phyloP scores from a whole-genome alignment of 2,329 filamentous ascomycete species.

The Volutella citrinella region DNA sequence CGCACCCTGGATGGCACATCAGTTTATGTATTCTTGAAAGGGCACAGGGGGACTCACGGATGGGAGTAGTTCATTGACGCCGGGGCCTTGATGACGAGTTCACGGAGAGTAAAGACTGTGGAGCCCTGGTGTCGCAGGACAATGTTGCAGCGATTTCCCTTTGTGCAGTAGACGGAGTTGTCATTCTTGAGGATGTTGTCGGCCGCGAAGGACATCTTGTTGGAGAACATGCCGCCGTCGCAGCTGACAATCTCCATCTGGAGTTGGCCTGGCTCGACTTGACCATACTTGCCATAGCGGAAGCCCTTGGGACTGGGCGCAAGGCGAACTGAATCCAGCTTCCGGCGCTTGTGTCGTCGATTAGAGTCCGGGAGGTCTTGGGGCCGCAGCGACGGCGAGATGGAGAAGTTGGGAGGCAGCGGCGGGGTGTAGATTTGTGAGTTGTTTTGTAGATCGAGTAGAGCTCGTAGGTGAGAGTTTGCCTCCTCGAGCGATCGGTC shows the following conservation, averaged over 20 bases:
- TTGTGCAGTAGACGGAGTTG: conserved; percentile 83
- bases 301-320: conserved; percentile 54
- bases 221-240: conserved; percentile 72
- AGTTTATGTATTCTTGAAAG: too few relatives aligned
- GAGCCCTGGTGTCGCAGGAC: conserved; percentile 77
- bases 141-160: conserved; percentile 83
- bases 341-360: conserved; percentile 64
- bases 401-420: conserved; percentile 30
- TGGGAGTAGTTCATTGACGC: conserved; percentile 72
- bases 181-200: conserved; percentile 85
- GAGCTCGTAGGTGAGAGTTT: conserved; percentile 41
- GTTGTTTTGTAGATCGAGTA: conserved; percentile 39
- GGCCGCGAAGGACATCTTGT: conserved; percentile 61
- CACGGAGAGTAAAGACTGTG: conserved; percentile 78
- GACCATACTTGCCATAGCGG: conserved; percentile 82
- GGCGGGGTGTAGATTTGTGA: conserved; percentile 26
- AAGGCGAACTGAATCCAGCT: conserved; percentile 62
- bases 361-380: conserved; percentile 43
- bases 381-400: conserved; percentile 28
- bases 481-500: conserved; percentile 39
- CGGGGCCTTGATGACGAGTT: conserved; percentile 84
- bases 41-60: conserved; percentile 68
- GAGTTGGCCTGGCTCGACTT: conserved; percentile 77
- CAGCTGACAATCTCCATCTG: conserved; percentile 88
- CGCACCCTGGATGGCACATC: too few relatives aligned